Evolutionary conservation across 345 rosid genomes (phyloP).

Genomic region (Angophora floribunda): DNA sequence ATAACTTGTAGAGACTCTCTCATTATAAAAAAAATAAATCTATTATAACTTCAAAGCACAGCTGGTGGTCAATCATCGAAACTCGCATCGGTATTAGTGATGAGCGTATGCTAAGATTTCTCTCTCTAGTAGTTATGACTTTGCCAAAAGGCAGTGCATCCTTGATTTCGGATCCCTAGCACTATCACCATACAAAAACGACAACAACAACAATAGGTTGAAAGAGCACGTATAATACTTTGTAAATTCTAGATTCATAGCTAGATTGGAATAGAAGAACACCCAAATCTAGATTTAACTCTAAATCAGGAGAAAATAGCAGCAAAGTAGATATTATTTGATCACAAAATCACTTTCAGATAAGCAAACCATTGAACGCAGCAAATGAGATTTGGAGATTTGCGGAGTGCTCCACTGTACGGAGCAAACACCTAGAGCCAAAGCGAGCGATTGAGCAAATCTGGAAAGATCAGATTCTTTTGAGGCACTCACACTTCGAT

Average conservation of each 20-base stretch:
- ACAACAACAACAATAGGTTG: too few relatives aligned
- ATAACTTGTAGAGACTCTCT: neutral
- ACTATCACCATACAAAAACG: neutral
- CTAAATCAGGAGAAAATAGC: neutral
- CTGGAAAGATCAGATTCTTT: neutral
- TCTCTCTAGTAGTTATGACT: neutral
- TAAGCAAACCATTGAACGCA: neutral
- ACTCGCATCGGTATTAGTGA: neutral
- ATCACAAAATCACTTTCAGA: neutral
- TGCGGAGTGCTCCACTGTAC: neutral
- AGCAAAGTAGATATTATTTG: fast-evolving
- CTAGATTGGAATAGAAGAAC: neutral
- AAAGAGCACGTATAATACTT: neutral
- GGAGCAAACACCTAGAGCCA: neutral
- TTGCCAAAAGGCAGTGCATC: neutral
- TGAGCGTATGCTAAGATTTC: neutral
- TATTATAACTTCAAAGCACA: neutral
- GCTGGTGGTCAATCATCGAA: neutral
- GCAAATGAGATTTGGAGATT: neutral
- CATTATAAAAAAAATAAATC: neutral
- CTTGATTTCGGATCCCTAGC: neutral
- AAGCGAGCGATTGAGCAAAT: neutral
- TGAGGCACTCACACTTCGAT: neutral
- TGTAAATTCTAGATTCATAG: neutral
- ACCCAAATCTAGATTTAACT: neutral